Evolutionary conservation across 1,284 basidiomycete species (phyloP), one percentile per base, ranked within the genome.

Genomic region (Phellopilus nigrolimitatus): DNA sequence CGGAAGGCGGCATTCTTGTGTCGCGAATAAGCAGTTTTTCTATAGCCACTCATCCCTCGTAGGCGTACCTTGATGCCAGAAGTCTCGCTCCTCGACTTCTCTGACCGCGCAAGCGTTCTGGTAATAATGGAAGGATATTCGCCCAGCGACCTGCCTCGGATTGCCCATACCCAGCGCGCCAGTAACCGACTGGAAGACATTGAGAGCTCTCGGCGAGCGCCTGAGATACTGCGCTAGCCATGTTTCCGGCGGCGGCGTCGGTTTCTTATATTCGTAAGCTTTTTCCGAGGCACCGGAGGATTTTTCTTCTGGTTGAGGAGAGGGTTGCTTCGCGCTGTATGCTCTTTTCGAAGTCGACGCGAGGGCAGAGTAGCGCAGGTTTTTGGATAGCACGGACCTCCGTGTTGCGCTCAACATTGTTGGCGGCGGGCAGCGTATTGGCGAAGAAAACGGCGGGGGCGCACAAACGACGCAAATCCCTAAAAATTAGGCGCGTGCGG

Each of bases 1-100:
- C 2, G 95, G 95, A 10, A 99, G 74, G 45, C 77, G 75, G 63
- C 92, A 97, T 58, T 85, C 95, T 94, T 19, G 49, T 19, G n/a
- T 6, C 10, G 33, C 31, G 24, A 34, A 53, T 27, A 7, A 47
- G 33, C n/a, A n/a, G n/a, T n/a, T n/a, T n/a, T n/a, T n/a, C n/a
- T n/a, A n/a, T n/a, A n/a, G n/a, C n/a, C n/a, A n/a, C n/a, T 24
- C 22, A 47, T 27, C 10, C 27, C 3, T 51, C 34, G 28, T 43
- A 27, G 9, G 67, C 75, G 52, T 60, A 86, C 86, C 79, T 53
- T 81, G 64, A 59, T 73, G 74, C 85, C 88, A 88, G 61, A 88
- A 88, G 2, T 63, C 65, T 15, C 61, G 64, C 54, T 87, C 80
- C 56, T 82, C 72, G 55, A 86, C 84, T 21, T 83, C 76, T 42